phyloP scores from a whole-genome alignment of 495 filamentous ascomycete genomes.

The Hyaloscypha hepaticicola region DNA sequence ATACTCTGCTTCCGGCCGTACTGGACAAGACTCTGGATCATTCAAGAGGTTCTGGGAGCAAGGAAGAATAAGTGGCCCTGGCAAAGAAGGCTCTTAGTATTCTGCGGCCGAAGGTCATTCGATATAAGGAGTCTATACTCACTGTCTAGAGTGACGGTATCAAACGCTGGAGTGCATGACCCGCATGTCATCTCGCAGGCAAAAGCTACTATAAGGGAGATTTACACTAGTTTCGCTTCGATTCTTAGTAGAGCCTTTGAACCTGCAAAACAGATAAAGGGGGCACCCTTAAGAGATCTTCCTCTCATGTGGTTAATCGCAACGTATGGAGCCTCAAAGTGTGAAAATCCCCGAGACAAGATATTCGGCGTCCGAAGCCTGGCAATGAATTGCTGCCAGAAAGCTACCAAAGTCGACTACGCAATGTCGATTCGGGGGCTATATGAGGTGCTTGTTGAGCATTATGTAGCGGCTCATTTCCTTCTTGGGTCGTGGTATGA shows the following conservation, averaged over 20 bases:
- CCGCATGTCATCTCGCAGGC: too few relatives aligned
- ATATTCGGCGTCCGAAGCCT: slow-evolving; percentile 4
- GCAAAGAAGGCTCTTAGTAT: neutral
- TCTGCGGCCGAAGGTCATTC: too few relatives aligned
- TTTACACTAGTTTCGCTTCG: too few relatives aligned
- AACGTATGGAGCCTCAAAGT: neutral
- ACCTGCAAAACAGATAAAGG: neutral
- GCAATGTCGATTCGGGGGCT: neutral
- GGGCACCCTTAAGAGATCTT: too few relatives aligned
- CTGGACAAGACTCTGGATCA: slow-evolving; percentile 10
- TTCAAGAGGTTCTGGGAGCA: slow-evolving; percentile 5
- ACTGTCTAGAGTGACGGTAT: neutral
- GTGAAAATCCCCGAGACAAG: slow-evolving; percentile 3
- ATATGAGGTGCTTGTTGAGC: neutral
- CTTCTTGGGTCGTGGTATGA: too few relatives aligned
- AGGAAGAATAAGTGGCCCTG: neutral
- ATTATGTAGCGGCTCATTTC: neutral
- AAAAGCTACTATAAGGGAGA: too few relatives aligned
- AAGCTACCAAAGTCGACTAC: neutral
- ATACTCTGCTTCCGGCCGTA: neutral
- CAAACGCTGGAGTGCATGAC: too few relatives aligned
- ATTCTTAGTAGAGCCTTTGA: too few relatives aligned
- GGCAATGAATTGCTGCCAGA: neutral
- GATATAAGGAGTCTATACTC: neutral
- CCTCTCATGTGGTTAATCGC: neutral